phyloP scores from a whole-genome alignment of 169 alveolate genomes.

The Eimeria necatrix region DNA sequence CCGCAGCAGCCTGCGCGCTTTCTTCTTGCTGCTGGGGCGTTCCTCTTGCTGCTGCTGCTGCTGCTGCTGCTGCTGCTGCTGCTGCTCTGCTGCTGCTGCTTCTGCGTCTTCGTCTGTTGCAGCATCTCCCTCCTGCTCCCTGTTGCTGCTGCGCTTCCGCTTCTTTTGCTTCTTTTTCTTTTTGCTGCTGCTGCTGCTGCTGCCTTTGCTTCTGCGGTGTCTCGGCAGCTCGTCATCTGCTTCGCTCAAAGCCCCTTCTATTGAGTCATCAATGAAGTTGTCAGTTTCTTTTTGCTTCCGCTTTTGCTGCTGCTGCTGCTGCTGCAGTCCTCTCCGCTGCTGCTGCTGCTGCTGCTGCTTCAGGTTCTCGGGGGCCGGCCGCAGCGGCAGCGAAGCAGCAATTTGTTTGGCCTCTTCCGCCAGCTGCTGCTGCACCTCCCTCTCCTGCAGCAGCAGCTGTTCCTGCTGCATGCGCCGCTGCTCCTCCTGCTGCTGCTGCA shows the following conservation, averaged over 20 bases:
- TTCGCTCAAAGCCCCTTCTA: background rate
- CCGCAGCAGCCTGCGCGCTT: background rate
- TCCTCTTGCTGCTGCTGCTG: background rate
- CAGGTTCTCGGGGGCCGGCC: background rate
- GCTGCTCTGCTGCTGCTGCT: background rate
- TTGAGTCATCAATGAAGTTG: background rate
- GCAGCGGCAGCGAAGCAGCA: slow-evolving; percentile 32
- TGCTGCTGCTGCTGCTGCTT: slow-evolving; percentile 30
- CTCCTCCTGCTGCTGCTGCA: slow-evolving; percentile 43
- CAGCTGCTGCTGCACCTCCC: background rate
- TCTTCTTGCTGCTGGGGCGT: background rate
- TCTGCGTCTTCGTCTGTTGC: too few relatives aligned
- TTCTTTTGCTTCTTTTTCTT: background rate
- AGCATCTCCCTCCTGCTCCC: background rate
- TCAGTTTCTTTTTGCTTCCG: background rate
- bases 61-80: slow-evolving; percentile 52
- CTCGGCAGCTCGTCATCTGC: background rate
- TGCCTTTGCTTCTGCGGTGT: background rate
- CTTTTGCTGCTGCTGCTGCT: slow-evolving; percentile 32
- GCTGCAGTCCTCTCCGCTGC: background rate
- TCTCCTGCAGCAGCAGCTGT: background rate
- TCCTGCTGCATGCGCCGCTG: slow-evolving; percentile 14
- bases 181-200: background rate
- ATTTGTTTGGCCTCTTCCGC: slow-evolving; percentile 10
- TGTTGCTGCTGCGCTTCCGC: background rate